phyloP scores from a whole-genome alignment of 106 monocot species.

The Posidonia australis region DNA sequence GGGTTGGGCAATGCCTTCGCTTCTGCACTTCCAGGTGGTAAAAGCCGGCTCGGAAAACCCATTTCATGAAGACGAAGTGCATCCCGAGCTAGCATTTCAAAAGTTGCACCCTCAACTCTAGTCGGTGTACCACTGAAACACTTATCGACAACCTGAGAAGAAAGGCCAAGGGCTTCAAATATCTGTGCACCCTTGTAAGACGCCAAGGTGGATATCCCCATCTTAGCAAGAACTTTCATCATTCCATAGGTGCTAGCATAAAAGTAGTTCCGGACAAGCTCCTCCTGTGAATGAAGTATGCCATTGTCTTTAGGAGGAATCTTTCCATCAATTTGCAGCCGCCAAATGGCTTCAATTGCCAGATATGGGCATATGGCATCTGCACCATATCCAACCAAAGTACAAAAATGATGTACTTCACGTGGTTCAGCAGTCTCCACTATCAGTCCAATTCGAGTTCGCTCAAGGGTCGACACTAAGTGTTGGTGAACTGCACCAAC shows the following conservation, averaged over 20 bases:
- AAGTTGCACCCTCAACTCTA: constrained; percentile 79
- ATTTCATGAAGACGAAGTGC: constrained; percentile 73
- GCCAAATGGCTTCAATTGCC: constrained; percentile 72
- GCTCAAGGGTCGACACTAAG: constrained; percentile 76
- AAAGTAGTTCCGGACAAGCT: constrained; percentile 75
- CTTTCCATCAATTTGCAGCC: constrained; percentile 79
- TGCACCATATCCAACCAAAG: constrained; percentile 81
- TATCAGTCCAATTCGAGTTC: constrained; percentile 69
- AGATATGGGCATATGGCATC: constrained; percentile 95
- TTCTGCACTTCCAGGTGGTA: constrained; percentile 77
- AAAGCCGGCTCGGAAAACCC: constrained; percentile 57
- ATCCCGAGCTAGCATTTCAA: constrained; percentile 80
- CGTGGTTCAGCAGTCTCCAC: constrained; percentile 95
- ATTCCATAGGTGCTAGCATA: constrained; percentile 78
- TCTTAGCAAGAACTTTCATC: constrained; percentile 99
- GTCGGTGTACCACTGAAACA: constrained; percentile 91
- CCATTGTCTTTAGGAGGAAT: constrained; percentile 73
- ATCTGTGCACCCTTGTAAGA: constrained; percentile 97
- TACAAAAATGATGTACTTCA: constrained; percentile 97
- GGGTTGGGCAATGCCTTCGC: constrained; percentile 69
- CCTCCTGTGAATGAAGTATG: constrained; percentile 37
- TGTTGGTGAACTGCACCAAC: constrained; percentile 95
- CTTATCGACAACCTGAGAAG: constrained; percentile 66
- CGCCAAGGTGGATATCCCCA: constrained; percentile 92
- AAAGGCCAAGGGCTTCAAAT: constrained; percentile 87